Conservation (phyloP, 768 basidiomycete genomes). For the Tylopilus sp. region DNA sequence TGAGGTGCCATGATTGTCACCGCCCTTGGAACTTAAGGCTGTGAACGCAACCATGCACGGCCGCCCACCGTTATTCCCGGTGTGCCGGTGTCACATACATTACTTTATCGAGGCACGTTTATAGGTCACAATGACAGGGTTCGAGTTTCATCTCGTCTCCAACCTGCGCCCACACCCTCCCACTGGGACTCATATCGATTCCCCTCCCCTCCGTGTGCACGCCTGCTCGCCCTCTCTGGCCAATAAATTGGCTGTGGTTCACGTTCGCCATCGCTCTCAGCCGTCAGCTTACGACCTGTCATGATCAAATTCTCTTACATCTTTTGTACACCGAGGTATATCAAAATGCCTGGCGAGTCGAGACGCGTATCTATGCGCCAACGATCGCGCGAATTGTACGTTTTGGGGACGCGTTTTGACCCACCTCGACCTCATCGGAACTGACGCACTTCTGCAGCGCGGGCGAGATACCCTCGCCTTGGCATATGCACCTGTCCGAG, state of each 20-base stretch:
- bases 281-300: no score
- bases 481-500: conserved; percentile 27
- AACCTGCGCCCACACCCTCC: conserved; percentile 8
- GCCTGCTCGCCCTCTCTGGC: not conserved
- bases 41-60: no score
- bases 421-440: conserved; percentile 5
- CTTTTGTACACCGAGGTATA: conserved; percentile 48
- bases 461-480: conserved; percentile 28
- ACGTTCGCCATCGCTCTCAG: not conserved
- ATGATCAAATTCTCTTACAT: conserved; percentile 50
- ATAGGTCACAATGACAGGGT: not conserved
- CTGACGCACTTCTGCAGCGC: conserved; percentile 11
- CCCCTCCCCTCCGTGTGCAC: not conserved
- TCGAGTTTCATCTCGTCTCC: conserved; percentile 2
- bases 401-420: not conserved
- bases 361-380: conserved; percentile 21
- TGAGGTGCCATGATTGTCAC: no score
- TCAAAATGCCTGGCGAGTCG: conserved; percentile 47
- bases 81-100: not conserved
- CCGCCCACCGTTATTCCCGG: no score
- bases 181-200: not conserved
- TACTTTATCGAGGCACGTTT: not conserved
- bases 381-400: conserved; percentile 26
- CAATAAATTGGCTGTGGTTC: not conserved
- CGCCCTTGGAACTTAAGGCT: no score